Conservation (phyloP, 2,329 filamentous ascomycete genomes). For the Elsinoe australis region DNA sequence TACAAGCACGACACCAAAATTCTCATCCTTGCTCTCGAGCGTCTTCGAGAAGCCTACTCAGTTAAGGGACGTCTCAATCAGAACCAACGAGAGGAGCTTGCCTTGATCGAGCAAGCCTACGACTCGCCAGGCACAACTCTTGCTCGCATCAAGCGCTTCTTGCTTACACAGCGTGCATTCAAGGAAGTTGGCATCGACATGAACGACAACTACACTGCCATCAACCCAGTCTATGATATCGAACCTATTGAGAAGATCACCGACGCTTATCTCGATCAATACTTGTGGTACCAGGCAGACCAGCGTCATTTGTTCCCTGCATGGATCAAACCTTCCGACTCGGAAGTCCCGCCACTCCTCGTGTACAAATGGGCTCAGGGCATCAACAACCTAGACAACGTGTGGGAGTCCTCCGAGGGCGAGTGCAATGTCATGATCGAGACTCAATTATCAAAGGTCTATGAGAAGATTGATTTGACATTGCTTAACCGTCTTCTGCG, state of each 20-base stretch:
- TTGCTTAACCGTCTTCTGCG: conserved; percentile 86
- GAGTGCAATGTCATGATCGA: conserved; percentile 99
- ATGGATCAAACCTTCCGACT: conserved; percentile 99
- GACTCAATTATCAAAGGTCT: conserved; percentile 97
- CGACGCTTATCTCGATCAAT: conserved; percentile 96
- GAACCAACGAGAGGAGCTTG: conserved; percentile 92
- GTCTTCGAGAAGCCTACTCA: conserved; percentile 89
- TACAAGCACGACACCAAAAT: conserved; percentile 99
- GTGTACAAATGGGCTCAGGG: conserved; percentile 99
- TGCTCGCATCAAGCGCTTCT: conserved; percentile 92
- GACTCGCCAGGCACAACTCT: conserved; percentile 94
- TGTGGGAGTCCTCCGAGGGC: conserved; percentile 89
- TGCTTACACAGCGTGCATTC: conserved; percentile 94
- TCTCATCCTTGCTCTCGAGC: conserved; percentile 86
- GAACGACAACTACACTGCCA: conserved; percentile 99
- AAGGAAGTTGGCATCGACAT: conserved; percentile 99
- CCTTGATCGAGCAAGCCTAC: conserved; percentile 95
- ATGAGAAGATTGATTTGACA: conserved; percentile 97
- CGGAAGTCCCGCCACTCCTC: conserved; percentile 86
- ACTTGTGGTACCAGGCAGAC: conserved; percentile 98
- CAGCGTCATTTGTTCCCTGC: conserved; percentile 93
- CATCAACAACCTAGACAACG: conserved; percentile 93
- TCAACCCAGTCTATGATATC: conserved; percentile 98
- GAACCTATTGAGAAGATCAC: conserved; percentile 99
- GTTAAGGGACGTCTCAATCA: conserved; percentile 96